Evolutionary conservation across 345 rosid species (phyloP).

Genomic region (Eucalyptus urophylla): DNA sequence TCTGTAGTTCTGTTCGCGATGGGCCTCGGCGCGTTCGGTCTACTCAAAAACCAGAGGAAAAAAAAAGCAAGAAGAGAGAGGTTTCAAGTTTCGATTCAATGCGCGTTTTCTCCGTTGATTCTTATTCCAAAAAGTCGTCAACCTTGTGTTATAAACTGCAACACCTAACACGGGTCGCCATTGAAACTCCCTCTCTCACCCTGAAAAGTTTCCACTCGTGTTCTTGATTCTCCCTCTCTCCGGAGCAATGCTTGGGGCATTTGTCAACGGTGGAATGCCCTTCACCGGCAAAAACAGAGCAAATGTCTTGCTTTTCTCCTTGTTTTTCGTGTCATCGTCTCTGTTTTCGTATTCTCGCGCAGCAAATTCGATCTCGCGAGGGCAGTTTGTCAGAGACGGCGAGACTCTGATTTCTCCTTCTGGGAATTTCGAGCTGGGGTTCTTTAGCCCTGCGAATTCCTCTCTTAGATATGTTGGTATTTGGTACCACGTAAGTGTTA

Average conservation of each 20-base stretch:
- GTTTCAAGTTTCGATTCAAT: neutral
- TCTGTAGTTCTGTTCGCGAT: neutral
- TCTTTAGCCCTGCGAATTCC: constrained; percentile 38
- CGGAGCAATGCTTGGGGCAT: neutral
- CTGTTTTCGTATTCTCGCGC: constrained; percentile 11
- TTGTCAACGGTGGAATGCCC: neutral
- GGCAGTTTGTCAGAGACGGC: constrained; percentile 27
- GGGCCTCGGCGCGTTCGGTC: neutral
- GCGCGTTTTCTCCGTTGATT: neutral
- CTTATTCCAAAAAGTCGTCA: neutral
- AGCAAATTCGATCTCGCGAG: constrained; percentile 17
- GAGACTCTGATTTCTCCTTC: constrained; percentile 16
- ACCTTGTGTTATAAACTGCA: neutral
- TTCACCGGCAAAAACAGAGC: neutral
- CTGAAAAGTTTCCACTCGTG: neutral
- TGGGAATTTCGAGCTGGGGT: constrained; percentile 42
- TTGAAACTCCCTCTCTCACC: neutral
- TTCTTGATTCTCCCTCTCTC: neutral
- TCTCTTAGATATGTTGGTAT: constrained; percentile 45
- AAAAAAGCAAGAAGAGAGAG: neutral
- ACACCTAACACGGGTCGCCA: neutral
- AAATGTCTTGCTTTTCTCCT: neutral
- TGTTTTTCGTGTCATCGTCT: constrained; percentile 2
- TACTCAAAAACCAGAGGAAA: neutral
- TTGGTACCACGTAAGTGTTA: constrained; percentile 33